Evolutionary conservation across 768 basidiomycete genomes (phyloP), one percentile per base, ranked within the genome.

Genomic region (Auriscalpium vulgare): DNA sequence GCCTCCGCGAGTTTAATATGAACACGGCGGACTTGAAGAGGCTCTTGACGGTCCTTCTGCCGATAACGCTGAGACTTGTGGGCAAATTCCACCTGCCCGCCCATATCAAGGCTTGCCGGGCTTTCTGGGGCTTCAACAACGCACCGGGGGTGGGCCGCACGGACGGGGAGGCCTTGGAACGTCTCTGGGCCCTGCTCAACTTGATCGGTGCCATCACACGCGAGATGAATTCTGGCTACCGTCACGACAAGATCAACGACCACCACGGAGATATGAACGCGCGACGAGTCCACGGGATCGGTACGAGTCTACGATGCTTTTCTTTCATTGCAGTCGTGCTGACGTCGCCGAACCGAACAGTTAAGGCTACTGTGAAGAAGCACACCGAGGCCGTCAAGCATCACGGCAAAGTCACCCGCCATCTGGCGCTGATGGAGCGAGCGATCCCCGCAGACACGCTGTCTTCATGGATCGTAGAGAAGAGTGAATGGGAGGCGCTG

Each of bases 201-300:
- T 48, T 36, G 1, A 37, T 62, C 3, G 59, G 54, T 4, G 21
- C 37, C 0, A 47, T 55, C 2, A 56, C 61, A 0, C 45, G 53
- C 14, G 59, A 64, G 49, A 64, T 64, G 63, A 46, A 47, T 4
- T 21, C 59, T 0, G 63, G 61, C 0, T 53, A 60, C 47, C 56
- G 63, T 1, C 63, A 43, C 40, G 40, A 43, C 17, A 43, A 17
- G 40, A 43, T 43, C 40, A 43, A 43, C 17, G 40, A 43, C 8
- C 40, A 43, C 40, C 40, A 43, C 40, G 17, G 40, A 13, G 40
- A 43, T 6, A 43, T 43, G 40, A 43, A 64, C 49, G 13, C 44
- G 1, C 48, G 48, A 8, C 51, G 57, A 2, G 34, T 55, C 2
- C 51, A 60, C 37, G 23, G n/a, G 0, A 54, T 60, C 34, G 21